Evolutionary conservation across 1,139 yeast genomes (phyloP), one percentile per base, ranked within the genome.

Genomic region (Taiozyma onychis): DNA sequence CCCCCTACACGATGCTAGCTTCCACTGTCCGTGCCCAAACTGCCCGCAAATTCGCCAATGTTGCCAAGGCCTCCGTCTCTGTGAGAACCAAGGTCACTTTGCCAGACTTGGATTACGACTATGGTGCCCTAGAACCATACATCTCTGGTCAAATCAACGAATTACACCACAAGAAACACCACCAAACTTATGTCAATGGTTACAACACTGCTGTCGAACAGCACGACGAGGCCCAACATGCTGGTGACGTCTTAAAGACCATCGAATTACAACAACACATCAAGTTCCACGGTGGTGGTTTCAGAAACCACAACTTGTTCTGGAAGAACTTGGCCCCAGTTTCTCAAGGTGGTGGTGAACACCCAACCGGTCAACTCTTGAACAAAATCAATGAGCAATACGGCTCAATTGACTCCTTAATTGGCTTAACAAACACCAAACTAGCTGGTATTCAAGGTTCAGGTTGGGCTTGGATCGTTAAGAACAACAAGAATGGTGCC

Each of bases 201-300:
- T 88, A 82, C 75, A 91, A 91, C 73, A 73, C 83, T 42, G 91
- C 96, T 42, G 71, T 81, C 64, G 96, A 88, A 69, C 86, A 88
- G 70, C 77, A 82, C 50, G 80, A 81, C 41, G 90, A 82, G 63
- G 93, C 97, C 50, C 71, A 80, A 62, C 73, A 75, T 48, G 76
- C 76, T 55, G 82, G 86, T 52, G 88, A 87, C 59, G 78, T 79
- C 56, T 76, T 82, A 67, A 81, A 81, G 66, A 74, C 86, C 51
- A 77, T 88, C 62, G 84, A 82, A 63, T 77, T 89, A 65, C 89
- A 87, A 68, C 87, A 88, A 62, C 76, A 80, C 63, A 83, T 91
- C 74, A 89, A 87, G 69, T 91, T 91, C 81, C 95, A 90, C 69
- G 97, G 96, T 57, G 98, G 98, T 67, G 98, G 98, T 26, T 88